Base-by-base conservation (phyloP, 768 basidiomycete species). In the Lentinus brumalis region DNA sequence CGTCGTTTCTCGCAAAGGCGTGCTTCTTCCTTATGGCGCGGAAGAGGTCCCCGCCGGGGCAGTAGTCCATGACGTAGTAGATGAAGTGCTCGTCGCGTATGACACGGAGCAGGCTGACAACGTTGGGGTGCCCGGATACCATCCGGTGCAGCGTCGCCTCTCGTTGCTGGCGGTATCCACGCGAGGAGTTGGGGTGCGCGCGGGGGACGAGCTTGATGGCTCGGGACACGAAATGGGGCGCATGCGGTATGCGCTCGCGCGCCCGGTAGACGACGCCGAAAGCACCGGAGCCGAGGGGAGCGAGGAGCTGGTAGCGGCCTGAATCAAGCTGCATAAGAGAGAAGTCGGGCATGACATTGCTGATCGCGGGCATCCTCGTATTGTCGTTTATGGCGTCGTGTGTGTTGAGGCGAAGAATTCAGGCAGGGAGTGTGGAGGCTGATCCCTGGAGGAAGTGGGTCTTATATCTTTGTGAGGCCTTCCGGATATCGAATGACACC, bases 221-320 rank as follows among this genome's bases (percentile, higher is more conserved):
- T 39, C 57, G 40, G 26, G 56, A 15, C 10, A 46, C 52, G 42
- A 49, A 40, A 9, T 16, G 31, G 15, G 53, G 16, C 6, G 49
- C 12, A 10, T 40, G 14, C 38, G 55, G 61, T 31, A 53, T 26
- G 15, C 63, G 55, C 44, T 91, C 89, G 55, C 89, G 79, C 16
- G 92, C 95, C 54, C 89, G 87, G 73, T 96, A 97, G 8, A 98
- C 95, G 64, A 94, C 86, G 50, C 96, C 96, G 72, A 95, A 98
- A 21, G 94, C 94, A 11, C 96, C 96, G 18, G 88, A 82, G 38
- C 96, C 96, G 52, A 99, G 83, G 62, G 92, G 82, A 66, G 90
- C 85, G 66, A 91, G 82, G 59, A 98, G 86, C 71, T 94, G 84
- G 63, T 98, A 83, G 54, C 85, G 79, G 64, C 86, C 87, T 56